These are phyloP conservation scores for Macadamia integrifolia DNA, from an alignment of 164 flowering plant species.

Conservation along the genomic window DNA sequence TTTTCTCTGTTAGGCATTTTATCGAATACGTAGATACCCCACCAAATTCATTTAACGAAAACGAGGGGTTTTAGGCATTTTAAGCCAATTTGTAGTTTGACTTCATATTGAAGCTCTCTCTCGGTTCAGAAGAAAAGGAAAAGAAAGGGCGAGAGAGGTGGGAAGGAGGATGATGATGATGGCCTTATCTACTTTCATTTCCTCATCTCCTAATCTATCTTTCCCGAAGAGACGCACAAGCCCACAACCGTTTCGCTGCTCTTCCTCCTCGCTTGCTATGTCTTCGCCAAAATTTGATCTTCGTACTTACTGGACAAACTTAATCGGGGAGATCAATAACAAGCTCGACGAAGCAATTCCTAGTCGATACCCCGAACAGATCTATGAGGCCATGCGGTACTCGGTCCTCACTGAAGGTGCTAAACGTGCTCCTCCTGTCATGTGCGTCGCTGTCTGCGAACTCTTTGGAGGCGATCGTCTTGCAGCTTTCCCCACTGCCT, in stretches of 20 bases:
- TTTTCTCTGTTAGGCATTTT: too few relatives aligned
- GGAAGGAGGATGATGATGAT: neutral
- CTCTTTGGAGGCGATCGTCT: conserved; percentile 72
- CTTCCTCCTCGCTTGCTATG: conserved; percentile 11
- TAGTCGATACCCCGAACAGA: conserved; percentile 52
- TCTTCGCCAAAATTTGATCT: conserved; percentile 44
- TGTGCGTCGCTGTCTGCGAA: conserved; percentile 80
- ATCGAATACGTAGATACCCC: too few relatives aligned
- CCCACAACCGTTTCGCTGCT: conserved; percentile 22
- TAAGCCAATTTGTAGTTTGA: too few relatives aligned
- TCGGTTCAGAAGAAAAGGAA: too few relatives aligned
- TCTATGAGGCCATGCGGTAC: conserved; percentile 81
- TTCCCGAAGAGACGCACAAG: conserved; percentile 11
- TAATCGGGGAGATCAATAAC: conserved; percentile 53
- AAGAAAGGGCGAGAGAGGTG: neutral
- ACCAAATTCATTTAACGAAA: too few relatives aligned
- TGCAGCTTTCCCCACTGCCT: conserved; percentile 94
- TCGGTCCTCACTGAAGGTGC: conserved; percentile 67
- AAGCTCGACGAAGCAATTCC: conserved; percentile 70
- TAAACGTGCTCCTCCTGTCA: conserved; percentile 77
- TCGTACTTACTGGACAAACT: conserved; percentile 54
- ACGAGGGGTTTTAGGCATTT: too few relatives aligned
- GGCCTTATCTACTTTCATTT: conserved; percentile 12
- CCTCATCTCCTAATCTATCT: conserved; percentile 4
- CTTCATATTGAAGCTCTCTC: too few relatives aligned